These are phyloP conservation scores for Tetraselmis chui DNA, from an alignment of 139 green algal species.

Conservation along the genomic window DNA sequence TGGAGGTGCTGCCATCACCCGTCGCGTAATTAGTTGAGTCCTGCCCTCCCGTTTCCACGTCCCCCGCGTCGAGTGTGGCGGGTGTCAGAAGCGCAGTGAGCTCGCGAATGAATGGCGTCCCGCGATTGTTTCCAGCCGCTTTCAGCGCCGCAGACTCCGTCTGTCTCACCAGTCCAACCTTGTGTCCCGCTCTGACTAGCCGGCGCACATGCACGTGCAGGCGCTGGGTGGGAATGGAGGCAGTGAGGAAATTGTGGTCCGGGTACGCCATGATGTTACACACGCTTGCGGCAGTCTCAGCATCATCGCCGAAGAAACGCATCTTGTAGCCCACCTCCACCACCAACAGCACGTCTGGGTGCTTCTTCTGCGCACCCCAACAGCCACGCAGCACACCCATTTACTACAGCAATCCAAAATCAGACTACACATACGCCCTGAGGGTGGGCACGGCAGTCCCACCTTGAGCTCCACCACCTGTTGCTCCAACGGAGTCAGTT, in stretches of 20 bases:
- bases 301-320: slow-evolving; percentile 83
- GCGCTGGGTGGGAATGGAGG: slow-evolving; percentile 67
- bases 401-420: too few relatives aligned
- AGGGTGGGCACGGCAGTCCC: slow-evolving; percentile 12
- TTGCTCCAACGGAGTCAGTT: slow-evolving; percentile 65
- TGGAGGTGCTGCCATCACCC: slow-evolving; percentile 14
- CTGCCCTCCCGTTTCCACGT: slow-evolving; percentile 3
- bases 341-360: slow-evolving; percentile 69
- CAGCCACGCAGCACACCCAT: background rate
- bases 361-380: slow-evolving; percentile 29
- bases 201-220: slow-evolving; percentile 75
- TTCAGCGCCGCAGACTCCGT: slow-evolving; percentile 85
- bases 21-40: background rate
- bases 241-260: slow-evolving; percentile 75
- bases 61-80: slow-evolving; percentile 72
- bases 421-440: slow-evolving; percentile 8
- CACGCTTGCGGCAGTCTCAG: slow-evolving; percentile 48
- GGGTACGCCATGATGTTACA: slow-evolving; percentile 55
- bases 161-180: slow-evolving; percentile 74
- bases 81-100: slow-evolving; percentile 80
- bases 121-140: slow-evolving; percentile 40
- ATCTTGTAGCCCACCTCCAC: slow-evolving; percentile 70
- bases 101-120: slow-evolving; percentile 60
- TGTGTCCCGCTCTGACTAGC: slow-evolving; percentile 72
- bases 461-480: slow-evolving; percentile 53